Evolutionary conservation across 2,329 filamentous ascomycete genomes (phyloP), one percentile per base, ranked within the genome.

Genomic region (Bipolaris oryzae): DNA sequence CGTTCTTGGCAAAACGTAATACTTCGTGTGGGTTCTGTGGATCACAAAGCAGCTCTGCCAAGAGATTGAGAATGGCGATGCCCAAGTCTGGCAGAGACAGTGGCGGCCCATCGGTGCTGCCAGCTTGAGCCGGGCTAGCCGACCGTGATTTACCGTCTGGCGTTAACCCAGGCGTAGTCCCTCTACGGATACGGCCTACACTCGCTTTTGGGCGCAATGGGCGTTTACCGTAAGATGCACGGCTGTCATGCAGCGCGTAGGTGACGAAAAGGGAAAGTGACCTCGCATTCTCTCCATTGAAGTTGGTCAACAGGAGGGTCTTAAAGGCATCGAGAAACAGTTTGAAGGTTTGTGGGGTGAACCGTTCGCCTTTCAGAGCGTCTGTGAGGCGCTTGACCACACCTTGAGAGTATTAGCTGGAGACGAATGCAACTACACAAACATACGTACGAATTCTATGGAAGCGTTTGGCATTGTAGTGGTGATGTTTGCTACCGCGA

Each of bases 201-300:
- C 74, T 77, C n/a, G 68, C 71, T 62, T 69, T 73, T 3, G 74
- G 68, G 20, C 73, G 70, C 9, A 77, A 39, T 13, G 72, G 68
- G 5, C 70, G 67, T 55, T 74, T 76, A 1, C 69, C 69, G 50
- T 74, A 75, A 1, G 77, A 72, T 72, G 78, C 72, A 73, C 84
- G 65, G 73, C 79, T 78, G 50, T 86, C 85, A 71, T 97, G 92
- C 60, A 97, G 86, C 5, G 92, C 89, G 74, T 95, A 99, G 0
- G 94, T 97, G 62, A 99, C 90, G 71, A 96, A 98, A 20, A 98
- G 83, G 2, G 95, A 91, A 41, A 99, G 79, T 2, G 92, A 91
- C 34, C 94, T 87, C 71, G 96, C 88, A 23, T 94, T 88, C 73
- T 96, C 92, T 15, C 90, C 88, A 49, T 89, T 93, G 64, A 93